Evolutionary conservation across 345 rosid species (phyloP).

Genomic region (Limnanthes douglasii): DNA sequence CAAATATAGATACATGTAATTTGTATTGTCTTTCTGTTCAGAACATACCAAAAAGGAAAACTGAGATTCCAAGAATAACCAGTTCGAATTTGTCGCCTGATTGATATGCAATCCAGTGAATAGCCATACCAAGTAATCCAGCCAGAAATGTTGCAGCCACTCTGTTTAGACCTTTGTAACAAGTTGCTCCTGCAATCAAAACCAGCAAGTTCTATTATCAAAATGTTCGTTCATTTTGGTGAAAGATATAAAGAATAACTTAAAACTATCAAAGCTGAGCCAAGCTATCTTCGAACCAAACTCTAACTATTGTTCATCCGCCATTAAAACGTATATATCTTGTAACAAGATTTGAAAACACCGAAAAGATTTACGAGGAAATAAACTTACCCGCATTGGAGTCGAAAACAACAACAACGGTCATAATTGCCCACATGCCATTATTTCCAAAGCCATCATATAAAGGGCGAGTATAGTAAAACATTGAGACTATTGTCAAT

Average conservation of each 20-base stretch:
- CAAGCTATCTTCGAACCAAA: too few species aligned
- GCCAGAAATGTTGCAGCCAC: constrained; percentile 45
- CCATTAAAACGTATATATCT: too few species aligned
- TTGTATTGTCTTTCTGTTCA: neutral
- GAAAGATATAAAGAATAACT: too few species aligned
- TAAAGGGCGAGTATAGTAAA: constrained; percentile 63
- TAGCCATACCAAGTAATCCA: constrained; percentile 49
- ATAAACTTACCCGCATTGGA: constrained; percentile 35
- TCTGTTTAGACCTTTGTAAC: constrained; percentile 49
- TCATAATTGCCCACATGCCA: constrained; percentile 76
- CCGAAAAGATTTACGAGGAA: neutral
- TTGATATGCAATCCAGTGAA: constrained; percentile 46
- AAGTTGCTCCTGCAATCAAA: constrained; percentile 48
- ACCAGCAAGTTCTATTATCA: neutral
- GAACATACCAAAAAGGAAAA: constrained; percentile 44
- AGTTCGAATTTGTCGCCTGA: constrained; percentile 40
- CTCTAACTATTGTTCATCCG: too few species aligned
- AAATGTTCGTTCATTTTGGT: too few species aligned
- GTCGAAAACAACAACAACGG: constrained; percentile 65
- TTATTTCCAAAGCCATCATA: constrained; percentile 48
- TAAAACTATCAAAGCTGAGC: too few species aligned
- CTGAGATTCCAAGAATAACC: constrained; percentile 34
- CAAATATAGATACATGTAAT: neutral
- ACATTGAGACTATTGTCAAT: constrained; percentile 45
- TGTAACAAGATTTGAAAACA: too few species aligned